Percentiles rank a stretch among this genome's conserved stretches.
These are phyloP conservation scores for Orbilia ellipsospora DNA, from an alignment of 2,329 filamentous ascomycete species.

Conservation along the genomic window DNA sequence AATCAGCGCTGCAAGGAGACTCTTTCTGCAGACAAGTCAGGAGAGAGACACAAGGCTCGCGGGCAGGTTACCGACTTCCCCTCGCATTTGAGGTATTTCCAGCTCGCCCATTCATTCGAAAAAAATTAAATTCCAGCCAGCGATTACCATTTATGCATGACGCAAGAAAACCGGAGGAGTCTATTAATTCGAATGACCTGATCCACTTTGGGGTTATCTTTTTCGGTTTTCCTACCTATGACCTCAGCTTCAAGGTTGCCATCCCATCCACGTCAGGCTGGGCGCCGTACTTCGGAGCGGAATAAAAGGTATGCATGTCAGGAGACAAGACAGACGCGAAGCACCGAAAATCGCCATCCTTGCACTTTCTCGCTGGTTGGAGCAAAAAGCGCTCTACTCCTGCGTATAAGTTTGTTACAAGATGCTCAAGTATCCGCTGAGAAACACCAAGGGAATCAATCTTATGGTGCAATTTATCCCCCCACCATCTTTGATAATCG, in stretches of 20 bases:
- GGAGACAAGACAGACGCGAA: constrained; percentile 16
- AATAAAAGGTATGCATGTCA: constrained; percentile 14
- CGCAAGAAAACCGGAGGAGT: constrained; percentile 27
- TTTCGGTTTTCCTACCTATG: neutral
- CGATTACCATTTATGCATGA: constrained; percentile 32
- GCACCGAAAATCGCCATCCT: constrained; percentile 15
- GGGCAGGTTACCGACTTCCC: neutral
- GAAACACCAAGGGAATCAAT: too few species aligned
- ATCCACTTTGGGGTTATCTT: neutral
- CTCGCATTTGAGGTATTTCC: constrained; percentile 48
- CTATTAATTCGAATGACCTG: neutral
- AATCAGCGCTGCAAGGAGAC: constrained; percentile 15
- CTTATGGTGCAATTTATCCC: neutral
- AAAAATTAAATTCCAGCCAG: neutral
- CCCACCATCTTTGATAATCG: neutral
- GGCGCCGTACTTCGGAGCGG: constrained; percentile 8
- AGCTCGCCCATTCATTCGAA: neutral
- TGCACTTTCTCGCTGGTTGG: neutral
- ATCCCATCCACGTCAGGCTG: neutral
- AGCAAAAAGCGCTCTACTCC: neutral
- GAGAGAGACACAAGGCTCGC: neutral
- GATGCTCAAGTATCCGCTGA: neutral
- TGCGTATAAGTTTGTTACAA: constrained; percentile 6
- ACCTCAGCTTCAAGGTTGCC: constrained; percentile 3
- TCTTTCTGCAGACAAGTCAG: neutral